Percentiles rank a stretch among this genome's conserved stretches.
Conservation (phyloP, 441 rosid species). For the Aleurites moluccanus region DNA sequence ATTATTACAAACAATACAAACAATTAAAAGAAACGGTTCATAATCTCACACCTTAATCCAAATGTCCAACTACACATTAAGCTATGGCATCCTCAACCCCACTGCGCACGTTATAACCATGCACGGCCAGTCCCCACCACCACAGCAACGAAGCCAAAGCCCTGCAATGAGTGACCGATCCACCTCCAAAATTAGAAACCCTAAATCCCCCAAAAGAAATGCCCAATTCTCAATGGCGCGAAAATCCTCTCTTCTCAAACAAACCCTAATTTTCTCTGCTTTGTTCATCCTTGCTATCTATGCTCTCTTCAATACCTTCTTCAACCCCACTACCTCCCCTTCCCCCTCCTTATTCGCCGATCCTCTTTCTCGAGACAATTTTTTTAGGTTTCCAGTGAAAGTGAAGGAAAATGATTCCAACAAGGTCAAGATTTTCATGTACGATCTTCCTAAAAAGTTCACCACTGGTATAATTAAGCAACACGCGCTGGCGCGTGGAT, state of each 20-base stretch:
- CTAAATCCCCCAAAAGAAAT: conserved; percentile 13
- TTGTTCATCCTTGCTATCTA: conserved; percentile 60
- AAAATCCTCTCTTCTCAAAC: conserved; percentile 67
- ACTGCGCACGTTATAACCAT: neutral
- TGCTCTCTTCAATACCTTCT: conserved; percentile 58
- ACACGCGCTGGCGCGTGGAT: conserved; percentile 75
- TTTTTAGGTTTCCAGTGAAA: conserved; percentile 12
- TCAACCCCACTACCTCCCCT: conserved; percentile 33
- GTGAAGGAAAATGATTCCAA: neutral
- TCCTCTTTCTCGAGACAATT: conserved; percentile 20
- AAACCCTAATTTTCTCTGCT: conserved; percentile 40
- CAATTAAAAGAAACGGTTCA: too few species aligned
- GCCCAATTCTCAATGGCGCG: conserved; percentile 51
- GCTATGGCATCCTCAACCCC: neutral
- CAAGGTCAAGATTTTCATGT: conserved; percentile 64
- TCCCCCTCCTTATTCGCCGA: conserved; percentile 29
- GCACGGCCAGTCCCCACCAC: neutral
- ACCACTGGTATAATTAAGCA: conserved; percentile 72
- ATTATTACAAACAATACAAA: too few species aligned
- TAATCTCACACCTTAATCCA: neutral
- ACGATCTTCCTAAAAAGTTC: conserved; percentile 75
- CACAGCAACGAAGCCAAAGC: neutral
- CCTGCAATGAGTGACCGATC: conserved; percentile 19
- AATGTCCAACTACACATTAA: too few species aligned
- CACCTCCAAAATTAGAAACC: conserved; percentile 16